Evolutionary conservation across 2,329 filamentous ascomycete species (phyloP).

Genomic region (Sphaerulina vaccinii): DNA sequence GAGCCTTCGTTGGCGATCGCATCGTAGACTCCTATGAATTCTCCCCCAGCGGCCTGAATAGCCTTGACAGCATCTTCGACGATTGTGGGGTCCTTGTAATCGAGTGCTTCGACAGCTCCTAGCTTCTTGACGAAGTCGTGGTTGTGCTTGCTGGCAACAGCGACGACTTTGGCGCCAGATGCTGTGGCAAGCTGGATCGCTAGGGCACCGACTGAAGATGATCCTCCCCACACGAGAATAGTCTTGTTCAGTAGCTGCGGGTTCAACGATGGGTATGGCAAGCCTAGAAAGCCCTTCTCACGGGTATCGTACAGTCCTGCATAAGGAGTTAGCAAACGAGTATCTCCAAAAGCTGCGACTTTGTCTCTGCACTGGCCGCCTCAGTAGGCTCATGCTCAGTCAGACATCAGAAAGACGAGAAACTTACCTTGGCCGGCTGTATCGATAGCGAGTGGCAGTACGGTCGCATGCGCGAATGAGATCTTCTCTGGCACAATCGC

Average conservation of each 20-base stretch:
- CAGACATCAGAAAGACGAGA: no score
- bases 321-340: no score
- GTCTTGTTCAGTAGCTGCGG: conserved; percentile 39
- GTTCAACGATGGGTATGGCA: conserved; percentile 40
- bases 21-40: conserved; percentile 47
- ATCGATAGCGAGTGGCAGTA: conserved; percentile 47
- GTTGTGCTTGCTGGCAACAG: conserved; percentile 37
- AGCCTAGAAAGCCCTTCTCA: conserved; percentile 36
- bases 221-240: conserved; percentile 42
- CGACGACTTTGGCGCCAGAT: conserved; percentile 37
- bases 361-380: no score
- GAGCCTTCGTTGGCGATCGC: conserved; percentile 31
- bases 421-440: conserved; percentile 47
- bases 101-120: conserved; percentile 35
- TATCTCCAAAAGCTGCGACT: no score
- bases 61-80: conserved; percentile 43
- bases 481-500: conserved; percentile 42
- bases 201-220: conserved; percentile 37
- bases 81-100: conserved; percentile 37
- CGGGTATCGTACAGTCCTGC: conserved; percentile 44
- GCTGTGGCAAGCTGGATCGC: conserved; percentile 40
- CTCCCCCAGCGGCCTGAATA: conserved; percentile 39
- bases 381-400: no score
- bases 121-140: conserved; percentile 33
- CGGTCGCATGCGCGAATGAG: conserved; percentile 41